phyloP scores from a whole-genome alignment of 2,329 filamentous ascomycete genomes.

The Monosporascus sp. region DNA sequence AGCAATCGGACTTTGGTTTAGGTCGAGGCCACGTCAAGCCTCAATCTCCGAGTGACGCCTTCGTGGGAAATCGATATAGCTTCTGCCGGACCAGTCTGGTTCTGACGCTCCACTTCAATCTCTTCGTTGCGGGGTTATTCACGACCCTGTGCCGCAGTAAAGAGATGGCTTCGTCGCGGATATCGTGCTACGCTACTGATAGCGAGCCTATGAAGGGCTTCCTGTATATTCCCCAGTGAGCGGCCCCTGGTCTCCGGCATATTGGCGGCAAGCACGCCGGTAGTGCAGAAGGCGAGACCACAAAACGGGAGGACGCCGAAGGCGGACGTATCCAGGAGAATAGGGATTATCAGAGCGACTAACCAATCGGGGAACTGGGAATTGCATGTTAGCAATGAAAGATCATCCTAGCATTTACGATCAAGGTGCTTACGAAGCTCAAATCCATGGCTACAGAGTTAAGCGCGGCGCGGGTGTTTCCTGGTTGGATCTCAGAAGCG shows the following conservation, averaged over 20 bases:
- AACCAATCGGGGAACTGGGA: conserved; percentile 26
- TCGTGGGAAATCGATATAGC: neutral
- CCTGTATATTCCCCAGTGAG: conserved; percentile 44
- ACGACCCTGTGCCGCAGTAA: neutral
- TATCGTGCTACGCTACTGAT: conserved; percentile 6
- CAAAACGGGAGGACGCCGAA: conserved; percentile 42
- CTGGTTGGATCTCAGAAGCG: conserved; percentile 52
- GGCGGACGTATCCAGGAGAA: conserved; percentile 33
- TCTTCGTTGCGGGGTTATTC: no score
- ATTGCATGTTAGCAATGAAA: neutral
- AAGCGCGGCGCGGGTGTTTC: conserved; percentile 48
- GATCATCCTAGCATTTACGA: neutral
- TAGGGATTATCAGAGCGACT: conserved; percentile 38
- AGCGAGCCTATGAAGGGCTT: conserved; percentile 33
- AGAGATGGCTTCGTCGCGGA: conserved; percentile 1
- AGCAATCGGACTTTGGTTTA: neutral
- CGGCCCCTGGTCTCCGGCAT: conserved; percentile 48
- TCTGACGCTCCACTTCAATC: neutral
- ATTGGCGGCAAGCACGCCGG: conserved; percentile 32
- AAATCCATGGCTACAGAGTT: conserved; percentile 43
- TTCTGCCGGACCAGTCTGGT: neutral
- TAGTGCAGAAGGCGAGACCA: conserved; percentile 32
- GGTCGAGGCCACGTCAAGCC: neutral
- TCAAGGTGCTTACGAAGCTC: conserved; percentile 17
- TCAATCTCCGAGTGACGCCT: neutral